These are phyloP conservation scores for Globisporangium paroecandrum DNA, from an alignment of 352 stramenopile genomes.

Conservation along the genomic window DNA sequence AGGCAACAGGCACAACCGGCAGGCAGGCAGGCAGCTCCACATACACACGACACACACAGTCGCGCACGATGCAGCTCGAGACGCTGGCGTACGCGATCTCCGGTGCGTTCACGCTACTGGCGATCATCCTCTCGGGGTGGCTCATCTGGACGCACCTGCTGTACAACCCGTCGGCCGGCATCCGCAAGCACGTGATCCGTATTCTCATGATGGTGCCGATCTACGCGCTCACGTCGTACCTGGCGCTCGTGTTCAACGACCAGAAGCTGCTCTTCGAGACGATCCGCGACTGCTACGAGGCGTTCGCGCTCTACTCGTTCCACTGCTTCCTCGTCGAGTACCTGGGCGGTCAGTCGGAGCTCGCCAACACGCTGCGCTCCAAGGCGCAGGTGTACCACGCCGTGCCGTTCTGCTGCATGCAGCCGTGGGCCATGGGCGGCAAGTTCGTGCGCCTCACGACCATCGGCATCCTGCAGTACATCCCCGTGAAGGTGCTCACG, in stretches of 20 bases:
- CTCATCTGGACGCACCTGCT: slow-evolving; percentile 88
- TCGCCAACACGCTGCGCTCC: slow-evolving; percentile 81
- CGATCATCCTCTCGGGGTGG: slow-evolving; percentile 82
- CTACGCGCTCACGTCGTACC: slow-evolving; percentile 89
- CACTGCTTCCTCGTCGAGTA: slow-evolving; percentile 91
- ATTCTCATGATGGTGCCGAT: slow-evolving; percentile 94
- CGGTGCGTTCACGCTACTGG: slow-evolving; percentile 81
- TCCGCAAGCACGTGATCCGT: slow-evolving; percentile 91
- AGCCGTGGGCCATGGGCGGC: slow-evolving; percentile 88
- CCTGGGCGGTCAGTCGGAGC: slow-evolving; percentile 76
- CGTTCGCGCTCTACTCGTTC: slow-evolving; percentile 93
- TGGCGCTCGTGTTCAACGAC: slow-evolving; percentile 88
- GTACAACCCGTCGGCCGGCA: slow-evolving; percentile 76
- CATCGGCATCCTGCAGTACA: slow-evolving; percentile 92
- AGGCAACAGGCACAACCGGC: neutral
- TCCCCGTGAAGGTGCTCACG: slow-evolving; percentile 86
- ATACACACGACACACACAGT: neutral
- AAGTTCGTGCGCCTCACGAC: slow-evolving; percentile 93
- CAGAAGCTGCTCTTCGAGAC: slow-evolving; percentile 89
- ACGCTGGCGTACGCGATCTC: slow-evolving; percentile 86
- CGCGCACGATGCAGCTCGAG: slow-evolving; percentile 69
- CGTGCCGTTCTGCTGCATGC: slow-evolving; percentile 84
- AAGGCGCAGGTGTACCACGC: slow-evolving; percentile 83
- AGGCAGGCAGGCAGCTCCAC: neutral
- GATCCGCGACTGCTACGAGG: slow-evolving; percentile 91